Evolutionary conservation across 768 basidiomycete species (phyloP).

Genomic region (Russula griseocarnosa): DNA sequence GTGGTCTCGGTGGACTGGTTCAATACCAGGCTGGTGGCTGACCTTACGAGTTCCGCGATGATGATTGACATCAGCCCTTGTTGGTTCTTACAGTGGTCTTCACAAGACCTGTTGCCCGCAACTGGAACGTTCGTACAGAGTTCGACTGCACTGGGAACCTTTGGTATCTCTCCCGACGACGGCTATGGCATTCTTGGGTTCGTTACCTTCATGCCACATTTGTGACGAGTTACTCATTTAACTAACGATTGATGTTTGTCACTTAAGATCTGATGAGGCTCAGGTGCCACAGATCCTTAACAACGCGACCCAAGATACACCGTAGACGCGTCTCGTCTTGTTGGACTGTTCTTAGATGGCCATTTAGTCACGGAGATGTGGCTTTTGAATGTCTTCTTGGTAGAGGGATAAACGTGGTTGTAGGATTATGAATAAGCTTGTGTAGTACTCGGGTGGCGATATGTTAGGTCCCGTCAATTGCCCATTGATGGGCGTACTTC

Average conservation of each 20-base stretch:
- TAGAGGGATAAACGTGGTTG: neutral
- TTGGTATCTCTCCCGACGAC: slow-evolving; percentile 23
- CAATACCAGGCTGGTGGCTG: slow-evolving; percentile 25
- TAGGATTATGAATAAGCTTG: neutral
- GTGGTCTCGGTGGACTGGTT: slow-evolving; percentile 15
- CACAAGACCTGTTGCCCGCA: neutral
- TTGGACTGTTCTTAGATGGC: neutral
- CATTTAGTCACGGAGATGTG: slow-evolving; percentile 2
- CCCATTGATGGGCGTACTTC: no score
- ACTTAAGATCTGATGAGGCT: neutral
- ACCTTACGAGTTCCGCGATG: neutral
- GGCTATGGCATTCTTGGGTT: slow-evolving; percentile 26
- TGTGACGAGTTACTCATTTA: neutral
- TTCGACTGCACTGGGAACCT: slow-evolving; percentile 1
- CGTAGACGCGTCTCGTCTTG: neutral
- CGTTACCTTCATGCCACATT: neutral
- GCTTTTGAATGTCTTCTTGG: neutral
- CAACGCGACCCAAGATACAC: slow-evolving; percentile 4
- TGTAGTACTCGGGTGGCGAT: neutral
- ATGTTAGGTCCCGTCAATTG: neutral
- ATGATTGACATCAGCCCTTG: neutral
- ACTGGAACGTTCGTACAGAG: slow-evolving; percentile 21
- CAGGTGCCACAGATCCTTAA: slow-evolving; percentile 9
- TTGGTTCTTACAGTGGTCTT: slow-evolving; percentile 18
- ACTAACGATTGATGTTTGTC: neutral